These are phyloP conservation scores for Botrytis pseudocinerea DNA, from an alignment of 2,329 filamentous ascomycete species.

Conservation along the genomic window DNA sequence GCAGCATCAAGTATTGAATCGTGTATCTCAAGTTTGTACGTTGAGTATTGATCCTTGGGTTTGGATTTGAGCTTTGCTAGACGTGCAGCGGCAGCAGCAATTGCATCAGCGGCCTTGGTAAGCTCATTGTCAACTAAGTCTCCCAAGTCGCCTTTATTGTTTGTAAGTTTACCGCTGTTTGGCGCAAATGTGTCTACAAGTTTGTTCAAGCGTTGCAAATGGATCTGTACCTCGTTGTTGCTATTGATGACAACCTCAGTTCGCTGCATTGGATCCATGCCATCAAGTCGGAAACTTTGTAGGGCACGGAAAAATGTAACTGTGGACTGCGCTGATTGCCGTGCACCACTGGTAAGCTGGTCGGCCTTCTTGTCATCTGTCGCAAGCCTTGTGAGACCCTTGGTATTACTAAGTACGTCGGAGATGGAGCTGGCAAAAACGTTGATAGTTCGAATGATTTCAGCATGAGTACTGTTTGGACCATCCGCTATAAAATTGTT, in stretches of 20 bases:
- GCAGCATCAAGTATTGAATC: slow-evolving; percentile 93
- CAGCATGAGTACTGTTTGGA: slow-evolving; percentile 82
- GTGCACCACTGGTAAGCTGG: slow-evolving; percentile 76
- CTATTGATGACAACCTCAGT: slow-evolving; percentile 96
- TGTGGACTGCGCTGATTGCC: slow-evolving; percentile 80
- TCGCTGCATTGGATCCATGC: slow-evolving; percentile 86
- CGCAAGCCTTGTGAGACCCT: slow-evolving; percentile 88
- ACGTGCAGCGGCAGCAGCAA: slow-evolving; percentile 85
- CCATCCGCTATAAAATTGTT: slow-evolving; percentile 99
- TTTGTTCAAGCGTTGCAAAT: slow-evolving; percentile 90
- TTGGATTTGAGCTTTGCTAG: slow-evolving; percentile 93
- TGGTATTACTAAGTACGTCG: slow-evolving; percentile 94
- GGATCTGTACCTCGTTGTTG: slow-evolving; percentile 94
- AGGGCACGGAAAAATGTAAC: slow-evolving; percentile 94
- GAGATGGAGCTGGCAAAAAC: slow-evolving; percentile 87
- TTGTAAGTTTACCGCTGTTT: slow-evolving; percentile 77
- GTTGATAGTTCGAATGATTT: slow-evolving; percentile 90
- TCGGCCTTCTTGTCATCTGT: slow-evolving; percentile 95
- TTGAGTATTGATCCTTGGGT: slow-evolving; percentile 91
- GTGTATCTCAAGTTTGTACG: slow-evolving; percentile 94
- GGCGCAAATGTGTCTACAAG: slow-evolving; percentile 89
- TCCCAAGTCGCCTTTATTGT: slow-evolving; percentile 80
- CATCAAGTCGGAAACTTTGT: slow-evolving; percentile 90
- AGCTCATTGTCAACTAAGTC: slow-evolving; percentile 92
- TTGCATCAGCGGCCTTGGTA: slow-evolving; percentile 90